Conservation (phyloP, 495 filamentous ascomycete genomes). For the Durotheca rogersii region DNA sequence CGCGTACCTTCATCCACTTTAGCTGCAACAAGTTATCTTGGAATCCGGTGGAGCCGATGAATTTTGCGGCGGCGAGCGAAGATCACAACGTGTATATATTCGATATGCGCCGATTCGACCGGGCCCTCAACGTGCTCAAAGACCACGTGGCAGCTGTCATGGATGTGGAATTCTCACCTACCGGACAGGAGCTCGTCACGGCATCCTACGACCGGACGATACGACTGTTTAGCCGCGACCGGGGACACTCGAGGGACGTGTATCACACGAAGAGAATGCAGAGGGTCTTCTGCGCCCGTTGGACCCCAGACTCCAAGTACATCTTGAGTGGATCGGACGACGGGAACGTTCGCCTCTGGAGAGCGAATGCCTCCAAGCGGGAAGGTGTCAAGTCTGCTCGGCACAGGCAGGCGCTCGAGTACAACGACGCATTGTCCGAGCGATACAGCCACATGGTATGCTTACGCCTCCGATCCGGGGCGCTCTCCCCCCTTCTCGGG, state of each 20-base stretch:
- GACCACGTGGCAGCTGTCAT: slow-evolving; percentile 96
- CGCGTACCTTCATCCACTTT: slow-evolving; percentile 74
- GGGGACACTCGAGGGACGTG: slow-evolving; percentile 84
- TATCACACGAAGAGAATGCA: slow-evolving; percentile 99
- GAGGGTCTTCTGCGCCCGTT: slow-evolving; percentile 82
- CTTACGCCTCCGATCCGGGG: background rate
- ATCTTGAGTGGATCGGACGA: slow-evolving; percentile 75
- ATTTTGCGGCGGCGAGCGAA: slow-evolving; percentile 77
- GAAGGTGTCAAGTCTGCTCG: slow-evolving; percentile 80
- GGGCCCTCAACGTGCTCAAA: slow-evolving; percentile 87
- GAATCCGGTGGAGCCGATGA: slow-evolving; percentile 97
- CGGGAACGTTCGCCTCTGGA: slow-evolving; percentile 91
- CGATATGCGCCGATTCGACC: slow-evolving; percentile 81
- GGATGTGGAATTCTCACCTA: slow-evolving; percentile 94
- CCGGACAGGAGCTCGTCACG: slow-evolving; percentile 88
- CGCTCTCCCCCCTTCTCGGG: background rate
- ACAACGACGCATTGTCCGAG: slow-evolving; percentile 80
- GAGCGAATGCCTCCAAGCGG: slow-evolving; percentile 80
- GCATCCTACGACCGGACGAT: slow-evolving; percentile 73
- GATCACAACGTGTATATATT: slow-evolving; percentile 66
- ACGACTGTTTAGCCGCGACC: slow-evolving; percentile 73
- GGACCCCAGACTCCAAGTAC: slow-evolving; percentile 86
- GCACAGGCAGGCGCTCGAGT: slow-evolving; percentile 85
- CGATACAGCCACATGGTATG: slow-evolving; percentile 81
- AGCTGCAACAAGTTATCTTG: slow-evolving; percentile 84